phyloP scores from a whole-genome alignment of 2,329 filamentous ascomycete species.

The Fusarium nodosum region DNA sequence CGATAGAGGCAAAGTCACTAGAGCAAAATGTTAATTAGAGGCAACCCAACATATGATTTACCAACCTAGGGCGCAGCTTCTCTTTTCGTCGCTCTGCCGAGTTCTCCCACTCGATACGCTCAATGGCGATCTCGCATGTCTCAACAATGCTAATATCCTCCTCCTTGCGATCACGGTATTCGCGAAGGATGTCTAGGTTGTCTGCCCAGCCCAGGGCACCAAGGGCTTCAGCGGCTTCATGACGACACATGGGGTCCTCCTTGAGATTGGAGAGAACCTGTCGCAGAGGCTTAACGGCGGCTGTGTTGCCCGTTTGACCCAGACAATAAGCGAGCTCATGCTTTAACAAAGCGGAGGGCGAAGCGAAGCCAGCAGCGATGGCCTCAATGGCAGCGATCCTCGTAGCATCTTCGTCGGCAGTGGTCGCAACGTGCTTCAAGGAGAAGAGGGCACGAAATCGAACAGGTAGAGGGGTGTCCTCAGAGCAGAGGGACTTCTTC shows the following conservation, averaged over 20 bases:
- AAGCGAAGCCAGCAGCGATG: conserved; percentile 88
- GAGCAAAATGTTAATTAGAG: conserved; percentile 50
- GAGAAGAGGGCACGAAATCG: conserved; percentile 98
- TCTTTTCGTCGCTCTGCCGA: conserved; percentile 78
- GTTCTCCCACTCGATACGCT: conserved; percentile 93
- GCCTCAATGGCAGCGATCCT: conserved; percentile 73
- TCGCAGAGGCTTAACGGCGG: conserved; percentile 79
- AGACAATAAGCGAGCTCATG: conserved; percentile 98
- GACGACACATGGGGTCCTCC: conserved; percentile 96
- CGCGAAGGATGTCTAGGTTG: conserved; percentile 79
- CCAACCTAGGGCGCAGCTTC: conserved; percentile 84
- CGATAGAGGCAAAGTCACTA: conserved; percentile 95
- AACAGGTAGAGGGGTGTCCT: conserved; percentile 83
- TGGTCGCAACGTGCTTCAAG: conserved; percentile 89
- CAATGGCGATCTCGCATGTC: conserved; percentile 97
- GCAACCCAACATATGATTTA: conserved; percentile 35
- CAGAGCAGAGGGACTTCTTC: conserved; percentile 82
- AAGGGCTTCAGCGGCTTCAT: conserved; percentile 95
- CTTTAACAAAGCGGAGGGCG: conserved; percentile 90
- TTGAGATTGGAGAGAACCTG: conserved; percentile 79
- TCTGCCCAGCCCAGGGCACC: conserved; percentile 84
- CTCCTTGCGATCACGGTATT: conserved; percentile 78
- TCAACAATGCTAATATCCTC: conserved; percentile 89
- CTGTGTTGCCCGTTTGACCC: conserved; percentile 85
- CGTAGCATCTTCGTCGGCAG: conserved; percentile 71